Evolutionary conservation across 768 basidiomycete species (phyloP), one percentile per base, ranked within the genome.

Genomic region (Rubroboletus satanas): DNA sequence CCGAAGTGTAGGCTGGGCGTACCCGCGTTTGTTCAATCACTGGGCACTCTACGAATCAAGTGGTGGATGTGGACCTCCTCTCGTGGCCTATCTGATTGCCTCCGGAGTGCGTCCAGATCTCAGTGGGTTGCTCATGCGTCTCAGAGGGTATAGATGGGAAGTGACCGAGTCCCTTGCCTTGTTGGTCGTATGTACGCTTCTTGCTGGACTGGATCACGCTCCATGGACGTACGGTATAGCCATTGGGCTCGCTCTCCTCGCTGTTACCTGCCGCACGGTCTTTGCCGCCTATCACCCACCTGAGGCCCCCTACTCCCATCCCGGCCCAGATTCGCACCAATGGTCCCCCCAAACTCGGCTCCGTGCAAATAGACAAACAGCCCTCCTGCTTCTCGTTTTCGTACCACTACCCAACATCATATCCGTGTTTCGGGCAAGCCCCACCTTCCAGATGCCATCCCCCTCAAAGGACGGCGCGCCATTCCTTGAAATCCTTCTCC

Each of bases 181-280:
- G 21, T 35, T 66, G 42, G 32, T 42, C 41, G 10, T 54, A 18
- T 62, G 55, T 14, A 26, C 23, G n/a, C 45, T 59, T 6, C 51
- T 70, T 10, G 37, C 52, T 35, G 64, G 49, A 58, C 54, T 76
- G 21, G 77, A 77, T 38, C 49, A 66, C 14, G 65, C 71, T 6
- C 74, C 74, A 9, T 78, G 75, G 75, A 76, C 75, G 23, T 77
- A 77, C 41, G 59, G 62, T 2, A 49, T 66, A 23, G 67, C 71
- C 2, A 42, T 71, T 14, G 45, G 69, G 12, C 61, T 65, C 14
- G 69, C 68, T 6, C 32, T 66, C 11, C 53, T 65, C 14, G 42
- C 65, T 10, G 48, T 62, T n/a, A 12, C 68, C 21, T n/a, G 58
- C 12, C 61, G 55, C 32, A 37, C 56, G 10, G 2, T 46, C 5